Conservation (phyloP, 2,329 filamentous ascomycete species). For the Onygenales sp. region DNA sequence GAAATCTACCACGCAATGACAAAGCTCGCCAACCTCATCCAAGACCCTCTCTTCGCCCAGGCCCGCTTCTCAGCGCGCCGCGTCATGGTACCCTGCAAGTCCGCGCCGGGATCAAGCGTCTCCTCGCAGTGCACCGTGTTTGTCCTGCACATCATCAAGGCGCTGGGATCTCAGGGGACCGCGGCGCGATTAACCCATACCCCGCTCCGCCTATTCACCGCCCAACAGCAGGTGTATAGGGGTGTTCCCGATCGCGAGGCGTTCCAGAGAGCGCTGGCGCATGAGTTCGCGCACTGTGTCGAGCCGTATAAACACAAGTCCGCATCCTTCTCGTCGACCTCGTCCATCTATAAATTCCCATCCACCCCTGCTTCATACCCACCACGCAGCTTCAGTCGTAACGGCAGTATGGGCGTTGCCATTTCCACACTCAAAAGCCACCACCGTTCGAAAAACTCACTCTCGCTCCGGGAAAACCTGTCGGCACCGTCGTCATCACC, state of each 20-base stretch:
- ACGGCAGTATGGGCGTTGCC: too few relatives aligned
- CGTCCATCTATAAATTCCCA: constrained; percentile 2
- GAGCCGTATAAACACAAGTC: neutral
- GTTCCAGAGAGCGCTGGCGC: constrained; percentile 52
- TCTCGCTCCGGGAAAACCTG: too few relatives aligned
- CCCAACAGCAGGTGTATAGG: constrained; percentile 54
- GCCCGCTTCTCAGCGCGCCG: constrained; percentile 29
- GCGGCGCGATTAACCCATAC: constrained; percentile 49
- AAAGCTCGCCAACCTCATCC: constrained; percentile 30
- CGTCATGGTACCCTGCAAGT: constrained; percentile 25
- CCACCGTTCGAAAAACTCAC: too few relatives aligned
- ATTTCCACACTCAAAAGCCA: too few relatives aligned
- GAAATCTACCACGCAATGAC: constrained; percentile 35
- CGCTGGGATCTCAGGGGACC: constrained; percentile 47
- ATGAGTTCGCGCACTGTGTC: constrained; percentile 45
- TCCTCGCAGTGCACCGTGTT: constrained; percentile 35
- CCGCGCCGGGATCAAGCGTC: constrained; percentile 14
- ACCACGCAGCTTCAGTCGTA: neutral
- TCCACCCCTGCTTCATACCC: neutral
- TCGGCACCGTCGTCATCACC: too few relatives aligned
- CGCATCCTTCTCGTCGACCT: constrained; percentile 13
- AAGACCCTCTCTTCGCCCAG: constrained; percentile 33
- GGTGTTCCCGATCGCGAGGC: constrained; percentile 46
- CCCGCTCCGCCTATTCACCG: constrained; percentile 56
- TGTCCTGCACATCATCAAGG: constrained; percentile 54